phyloP scores from a whole-genome alignment of 345 rosid genomes.

The Punica granatum region DNA sequence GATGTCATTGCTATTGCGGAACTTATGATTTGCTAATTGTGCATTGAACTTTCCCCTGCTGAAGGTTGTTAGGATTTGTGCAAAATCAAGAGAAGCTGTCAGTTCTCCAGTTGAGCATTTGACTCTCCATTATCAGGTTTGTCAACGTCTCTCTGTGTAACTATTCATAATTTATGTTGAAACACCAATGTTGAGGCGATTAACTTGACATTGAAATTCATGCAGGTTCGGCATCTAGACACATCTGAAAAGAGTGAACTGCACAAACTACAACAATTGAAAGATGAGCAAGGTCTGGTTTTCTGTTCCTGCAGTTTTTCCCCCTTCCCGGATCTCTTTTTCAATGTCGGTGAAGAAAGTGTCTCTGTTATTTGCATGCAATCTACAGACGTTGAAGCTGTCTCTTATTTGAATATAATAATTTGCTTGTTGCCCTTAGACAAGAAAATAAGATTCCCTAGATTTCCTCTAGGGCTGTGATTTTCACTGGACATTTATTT shows the following conservation, averaged over 20 bases:
- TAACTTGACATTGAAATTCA: constrained; percentile 4
- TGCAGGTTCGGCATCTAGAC: constrained; percentile 96
- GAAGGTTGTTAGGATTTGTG: constrained; percentile 97
- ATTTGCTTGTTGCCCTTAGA: background rate
- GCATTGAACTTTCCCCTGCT: constrained; percentile 1
- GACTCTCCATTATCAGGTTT: constrained; percentile 98
- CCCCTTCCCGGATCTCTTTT: background rate
- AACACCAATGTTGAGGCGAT: background rate
- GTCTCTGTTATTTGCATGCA: no score
- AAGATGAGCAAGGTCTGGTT: constrained; percentile 93
- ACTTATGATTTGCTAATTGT: background rate
- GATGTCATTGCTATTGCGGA: background rate
- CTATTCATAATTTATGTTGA: background rate
- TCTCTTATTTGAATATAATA: background rate
- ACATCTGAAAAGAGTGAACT: constrained; percentile 99
- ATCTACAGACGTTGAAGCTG: no score
- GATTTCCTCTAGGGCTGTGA: background rate
- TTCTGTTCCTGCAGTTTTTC: constrained; percentile 3
- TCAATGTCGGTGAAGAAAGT: no score
- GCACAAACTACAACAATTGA: constrained; percentile 94
- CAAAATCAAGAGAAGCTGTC: constrained; percentile 99
- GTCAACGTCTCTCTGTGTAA: constrained; percentile 3
- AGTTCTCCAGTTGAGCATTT: constrained; percentile 99
- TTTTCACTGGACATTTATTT: background rate
- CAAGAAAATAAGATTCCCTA: background rate